These are phyloP conservation scores for Capsicum chinense DNA, from an alignment of 257 asterid genomes.

Conservation along the genomic window DNA sequence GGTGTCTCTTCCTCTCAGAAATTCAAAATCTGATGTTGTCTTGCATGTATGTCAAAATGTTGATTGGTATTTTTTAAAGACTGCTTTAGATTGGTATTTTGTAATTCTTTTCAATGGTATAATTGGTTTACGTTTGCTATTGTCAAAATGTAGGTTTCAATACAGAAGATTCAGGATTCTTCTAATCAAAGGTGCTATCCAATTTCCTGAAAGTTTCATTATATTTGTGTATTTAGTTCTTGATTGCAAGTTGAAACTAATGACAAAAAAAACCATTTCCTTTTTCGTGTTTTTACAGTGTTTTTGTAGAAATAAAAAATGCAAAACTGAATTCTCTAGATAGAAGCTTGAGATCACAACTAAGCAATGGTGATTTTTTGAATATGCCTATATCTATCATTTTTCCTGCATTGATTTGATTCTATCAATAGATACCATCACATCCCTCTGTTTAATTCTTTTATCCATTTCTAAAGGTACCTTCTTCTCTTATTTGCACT, in stretches of 20 bases:
- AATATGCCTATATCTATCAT: too few relatives aligned
- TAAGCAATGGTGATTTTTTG: constrained; percentile 50
- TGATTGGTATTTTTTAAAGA: background rate
- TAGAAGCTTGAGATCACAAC: constrained; percentile 69
- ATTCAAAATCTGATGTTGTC: constrained; percentile 69
- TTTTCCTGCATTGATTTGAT: too few relatives aligned
- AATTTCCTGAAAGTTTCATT: background rate
- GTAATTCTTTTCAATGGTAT: background rate
- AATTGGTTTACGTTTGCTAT: constrained; percentile 18
- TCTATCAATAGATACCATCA: too few relatives aligned
- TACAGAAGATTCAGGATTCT: constrained; percentile 77
- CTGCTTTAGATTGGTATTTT: background rate
- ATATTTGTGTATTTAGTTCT: background rate
- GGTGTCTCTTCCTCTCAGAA: constrained; percentile 84
- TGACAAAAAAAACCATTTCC: constrained; percentile 24
- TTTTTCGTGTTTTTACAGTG: constrained; percentile 50
- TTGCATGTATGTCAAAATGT: constrained; percentile 57
- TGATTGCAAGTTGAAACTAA: constrained; percentile 14
- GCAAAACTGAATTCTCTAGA: constrained; percentile 55
- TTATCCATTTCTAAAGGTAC: background rate
- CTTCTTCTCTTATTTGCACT: background rate
- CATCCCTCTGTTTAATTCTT: background rate
- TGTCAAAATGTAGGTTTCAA: constrained; percentile 60
- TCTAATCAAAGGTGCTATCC: constrained; percentile 64
- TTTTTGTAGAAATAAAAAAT: constrained; percentile 63